Percentiles rank a stretch among this genome's conserved stretches.
These are phyloP conservation scores for Colletotrichum sojae DNA, from an alignment of 2,329 filamentous ascomycete genomes.

Conservation along the genomic window DNA sequence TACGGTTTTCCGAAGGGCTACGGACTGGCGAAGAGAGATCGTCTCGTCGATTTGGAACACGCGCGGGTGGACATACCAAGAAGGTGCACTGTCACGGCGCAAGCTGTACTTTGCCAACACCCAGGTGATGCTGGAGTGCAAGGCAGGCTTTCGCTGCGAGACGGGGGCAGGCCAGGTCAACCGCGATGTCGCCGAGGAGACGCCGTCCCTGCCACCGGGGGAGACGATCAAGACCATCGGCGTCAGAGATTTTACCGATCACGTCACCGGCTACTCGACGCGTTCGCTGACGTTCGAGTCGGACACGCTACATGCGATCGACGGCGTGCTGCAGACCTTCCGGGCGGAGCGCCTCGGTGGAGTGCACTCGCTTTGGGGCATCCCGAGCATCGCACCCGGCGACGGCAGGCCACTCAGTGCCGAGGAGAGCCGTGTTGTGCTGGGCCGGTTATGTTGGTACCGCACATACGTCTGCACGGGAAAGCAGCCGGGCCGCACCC, in stretches of 20 bases:
- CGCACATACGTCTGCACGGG: neutral
- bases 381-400: neutral
- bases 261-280: neutral
- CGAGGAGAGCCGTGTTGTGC: neutral
- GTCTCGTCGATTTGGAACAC: conserved; percentile 1
- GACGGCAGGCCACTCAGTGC: neutral
- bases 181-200: neutral
- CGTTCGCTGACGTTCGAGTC: neutral
- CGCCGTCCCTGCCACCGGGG: too few relatives aligned
- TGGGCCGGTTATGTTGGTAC: neutral
- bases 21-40: too few relatives aligned
- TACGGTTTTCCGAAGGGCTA: neutral
- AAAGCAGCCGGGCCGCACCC: neutral
- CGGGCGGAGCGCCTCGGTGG: too few relatives aligned
- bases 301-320: neutral
- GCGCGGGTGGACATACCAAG: conserved; percentile 11
- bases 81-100: neutral
- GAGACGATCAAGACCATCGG: too few relatives aligned
- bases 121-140: neutral
- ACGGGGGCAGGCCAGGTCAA: neutral
- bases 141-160: neutral
- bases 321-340: neutral
- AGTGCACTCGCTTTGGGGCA: neutral
- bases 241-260: neutral
- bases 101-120: neutral